A percentile compares a stretch with the other conserved stretches of the same genome.
These are phyloP conservation scores for Aureoboletus auriporus DNA, from an alignment of 768 basidiomycete genomes.

Conservation along the genomic window DNA sequence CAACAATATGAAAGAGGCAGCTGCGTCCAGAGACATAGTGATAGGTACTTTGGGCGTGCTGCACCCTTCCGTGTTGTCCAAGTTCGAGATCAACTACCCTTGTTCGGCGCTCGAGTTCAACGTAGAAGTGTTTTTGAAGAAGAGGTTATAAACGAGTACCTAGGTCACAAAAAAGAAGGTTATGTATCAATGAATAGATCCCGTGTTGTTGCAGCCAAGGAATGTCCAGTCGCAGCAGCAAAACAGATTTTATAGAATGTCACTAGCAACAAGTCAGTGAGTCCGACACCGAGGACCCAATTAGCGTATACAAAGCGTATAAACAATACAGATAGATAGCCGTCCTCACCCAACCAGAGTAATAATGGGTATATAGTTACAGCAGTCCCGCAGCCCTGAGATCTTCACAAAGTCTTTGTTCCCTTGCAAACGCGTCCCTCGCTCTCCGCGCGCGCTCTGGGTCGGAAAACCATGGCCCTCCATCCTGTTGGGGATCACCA, in stretches of 20 bases:
- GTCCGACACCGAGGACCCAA: conserved; percentile 3
- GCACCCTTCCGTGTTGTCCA: conserved; percentile 86
- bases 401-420: conserved; percentile 55
- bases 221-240: background rate
- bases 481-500: conserved; percentile 26
- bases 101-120: conserved; percentile 95
- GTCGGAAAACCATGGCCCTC: conserved; percentile 36
- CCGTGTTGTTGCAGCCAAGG: background rate
- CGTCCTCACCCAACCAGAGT: background rate
- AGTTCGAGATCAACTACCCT: conserved; percentile 92
- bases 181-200: conserved; percentile 5
- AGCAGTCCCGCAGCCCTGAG: conserved; percentile 64
- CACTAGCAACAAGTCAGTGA: conserved; percentile 6
- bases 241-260: conserved; percentile 9
- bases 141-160: conserved; percentile 17
- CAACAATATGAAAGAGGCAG: conserved; percentile 45
- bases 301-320: conserved; percentile 16
- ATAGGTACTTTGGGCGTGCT: conserved; percentile 93
- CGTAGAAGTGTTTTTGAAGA: conserved; percentile 90
- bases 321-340: conserved; percentile 8
- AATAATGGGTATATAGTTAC: conserved; percentile 26
- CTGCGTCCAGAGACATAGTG: conserved; percentile 50
- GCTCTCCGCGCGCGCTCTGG: conserved; percentile 40
- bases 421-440: conserved; percentile 46
- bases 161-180: background rate